A percentile compares a stretch with the other conserved stretches of the same genome.
Evolutionary conservation across 2,329 filamentous ascomycete genomes (phyloP).

Genomic region (Clonostachys byssicola): DNA sequence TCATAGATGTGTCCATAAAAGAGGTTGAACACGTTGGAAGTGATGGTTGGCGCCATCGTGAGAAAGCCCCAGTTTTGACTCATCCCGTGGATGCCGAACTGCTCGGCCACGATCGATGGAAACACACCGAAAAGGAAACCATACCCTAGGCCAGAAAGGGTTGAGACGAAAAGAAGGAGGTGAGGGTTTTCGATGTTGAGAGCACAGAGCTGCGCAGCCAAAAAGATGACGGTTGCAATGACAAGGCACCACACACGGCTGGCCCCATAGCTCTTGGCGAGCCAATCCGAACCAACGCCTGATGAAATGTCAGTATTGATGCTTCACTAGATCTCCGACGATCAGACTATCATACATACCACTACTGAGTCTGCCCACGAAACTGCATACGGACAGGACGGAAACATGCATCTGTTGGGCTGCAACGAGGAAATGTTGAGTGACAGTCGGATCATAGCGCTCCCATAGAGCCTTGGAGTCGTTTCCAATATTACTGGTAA

Average conservation of each 20-base stretch:
- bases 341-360: conserved; percentile 40
- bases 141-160: conserved; percentile 82
- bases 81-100: conserved; percentile 84
- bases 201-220: conserved; percentile 72
- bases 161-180: conserved; percentile 72
- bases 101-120: conserved; percentile 83
- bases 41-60: conserved; percentile 83
- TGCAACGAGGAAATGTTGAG: conserved; percentile 70
- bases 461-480: conserved; percentile 85
- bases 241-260: conserved; percentile 91
- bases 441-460: conserved; percentile 71
- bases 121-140: conserved; percentile 93
- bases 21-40: conserved; percentile 88
- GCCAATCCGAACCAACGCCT: conserved; percentile 86
- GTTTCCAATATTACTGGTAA: conserved; percentile 89
- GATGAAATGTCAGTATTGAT: background rate
- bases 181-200: conserved; percentile 74
- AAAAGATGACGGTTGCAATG: conserved; percentile 72
- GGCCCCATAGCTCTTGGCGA: conserved; percentile 75
- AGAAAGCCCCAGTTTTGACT: conserved; percentile 97
- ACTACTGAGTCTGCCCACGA: conserved; percentile 73
- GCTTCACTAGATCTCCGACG: conserved; percentile 7
- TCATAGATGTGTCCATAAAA: conserved; percentile 87
- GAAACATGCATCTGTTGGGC: conserved; percentile 91
- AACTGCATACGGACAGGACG: conserved; percentile 86